These are phyloP conservation scores for Ceratocystis alfenasii DNA, from an alignment of 2,329 filamentous ascomycete species.

Conservation along the genomic window DNA sequence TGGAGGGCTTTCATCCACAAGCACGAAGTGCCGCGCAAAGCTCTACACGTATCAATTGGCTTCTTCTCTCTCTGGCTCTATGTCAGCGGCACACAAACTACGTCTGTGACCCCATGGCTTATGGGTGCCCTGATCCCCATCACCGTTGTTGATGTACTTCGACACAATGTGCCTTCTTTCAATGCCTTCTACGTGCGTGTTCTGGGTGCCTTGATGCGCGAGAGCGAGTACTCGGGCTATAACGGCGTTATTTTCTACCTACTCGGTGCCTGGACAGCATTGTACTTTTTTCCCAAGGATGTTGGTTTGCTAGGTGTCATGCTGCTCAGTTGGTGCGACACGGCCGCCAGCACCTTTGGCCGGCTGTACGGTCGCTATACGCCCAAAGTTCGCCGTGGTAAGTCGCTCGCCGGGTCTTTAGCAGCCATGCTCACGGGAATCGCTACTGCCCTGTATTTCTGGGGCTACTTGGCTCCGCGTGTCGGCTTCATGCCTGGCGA, in stretches of 20 bases:
- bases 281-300: conserved; percentile 85
- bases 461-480: conserved; percentile 68
- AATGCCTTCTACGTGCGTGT: conserved; percentile 78
- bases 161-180: conserved; percentile 68
- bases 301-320: conserved; percentile 80
- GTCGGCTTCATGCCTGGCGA: conserved; percentile 57
- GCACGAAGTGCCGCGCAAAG: conserved; percentile 90
- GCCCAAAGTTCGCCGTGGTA: conserved; percentile 68
- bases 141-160: conserved; percentile 65
- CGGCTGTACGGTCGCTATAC: conserved; percentile 83
- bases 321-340: conserved; percentile 94
- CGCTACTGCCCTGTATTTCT: conserved; percentile 73
- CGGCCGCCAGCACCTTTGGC: conserved; percentile 88
- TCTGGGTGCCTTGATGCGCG: conserved; percentile 87
- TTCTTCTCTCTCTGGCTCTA: conserved; percentile 88
- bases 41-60: conserved; percentile 88
- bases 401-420: conserved; percentile 79
- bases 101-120: conserved; percentile 70
- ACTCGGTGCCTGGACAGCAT: conserved; percentile 73
- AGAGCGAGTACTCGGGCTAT: conserved; percentile 86
- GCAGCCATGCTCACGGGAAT: conserved; percentile 76
- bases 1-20: conserved; percentile 90
- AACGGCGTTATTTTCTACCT: conserved; percentile 98
- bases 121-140: conserved; percentile 75
- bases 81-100: conserved; percentile 61